Base-by-base conservation (phyloP, 306 rosid genomes). In the Acacia acuminata region DNA sequence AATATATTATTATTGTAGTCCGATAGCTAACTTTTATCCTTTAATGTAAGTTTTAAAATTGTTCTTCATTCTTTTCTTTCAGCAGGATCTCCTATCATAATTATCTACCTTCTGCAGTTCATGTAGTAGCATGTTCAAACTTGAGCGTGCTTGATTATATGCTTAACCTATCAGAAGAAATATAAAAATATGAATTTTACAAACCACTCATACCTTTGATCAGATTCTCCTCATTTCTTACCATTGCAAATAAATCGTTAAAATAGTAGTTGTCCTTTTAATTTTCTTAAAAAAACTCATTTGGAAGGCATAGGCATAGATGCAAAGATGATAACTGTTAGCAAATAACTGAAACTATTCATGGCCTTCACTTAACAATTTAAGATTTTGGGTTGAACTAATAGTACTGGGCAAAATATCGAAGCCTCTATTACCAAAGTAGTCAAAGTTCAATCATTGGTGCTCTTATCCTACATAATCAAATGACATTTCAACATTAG, bases 401-500 rank as follows among this genome's bases (percentile, higher is more conserved):
- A 30, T 30, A 30, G 3, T 34, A 38, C 43, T 66, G 8, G 22
- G n/a, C 44, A 67, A 36, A 9, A 24, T 10, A 68, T 12, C 6
- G 6, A 20, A 19, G 27, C 73, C 44, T 20, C 10, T 40, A 20
- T 4, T 4, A 9, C 15, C 47, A 68, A 68, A 68, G 27, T 22
- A 22, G 50, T 68, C 17, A 38, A 20, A 67, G 13, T 34, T 38
- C 25, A 36, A 67, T 36, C 24, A 8, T 34, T 7, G 45, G 24
- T 15, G 45, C 24, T 36, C 13, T 36, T 16, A 78, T 79, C 47
- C 56, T 74, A 40, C 45, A 47, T 73, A 68, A 44, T 48, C 32
- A 40, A 60, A 47, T 47, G 70, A 73, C 78, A 38, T 9, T 48
- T 66, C 65, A 47, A 66, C 44, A 85, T 51, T 60, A 44, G 58